Base-by-base conservation (phyloP, 768 basidiomycete genomes). In the Podaxis sp. region DNA sequence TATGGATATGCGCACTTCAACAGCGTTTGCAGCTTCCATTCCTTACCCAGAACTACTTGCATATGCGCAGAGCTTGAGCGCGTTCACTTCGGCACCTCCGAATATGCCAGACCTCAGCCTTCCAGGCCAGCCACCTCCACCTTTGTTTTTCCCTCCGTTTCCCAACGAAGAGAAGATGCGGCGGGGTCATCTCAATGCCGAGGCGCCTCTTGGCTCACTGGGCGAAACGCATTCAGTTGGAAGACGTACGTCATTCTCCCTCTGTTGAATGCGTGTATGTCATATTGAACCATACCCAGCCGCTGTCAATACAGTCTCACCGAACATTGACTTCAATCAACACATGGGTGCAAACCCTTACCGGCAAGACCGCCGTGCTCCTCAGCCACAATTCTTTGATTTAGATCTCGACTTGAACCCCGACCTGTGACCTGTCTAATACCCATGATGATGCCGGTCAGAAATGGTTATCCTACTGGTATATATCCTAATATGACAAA, bases 121-220 rank as follows among this genome's bases (percentile, higher is more conserved):
- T 4, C 87, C 89, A 0, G 89, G 88, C 8, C 90, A 89, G 67
- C 87, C 87, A 11, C 89, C 89, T 0, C 87, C 88, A 17, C 90
- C 89, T 17, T 71, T 92, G 46, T 93, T 95, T 81, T 93, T 93
- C 77, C 92, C 92, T 40, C 93, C 93, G 11, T 95, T 93, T 73
- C 93, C 93, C 0, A 93, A 93, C 70, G 92, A 93, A 75, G 93
- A 93, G 72, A 94, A 92, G 75, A 93, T 95, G 90, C 87, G 92
- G 57, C 82, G 87, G 26, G 93, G 93, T 1, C 82, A 83, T 61
- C 83, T 93, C 73, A 92, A 90, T 69, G 87, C 86, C 22, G 91
- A 93, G 73, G 89, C 87, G 28, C 92, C 91, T 0, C 80, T 93
- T 62, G 93, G 89, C 4, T 74, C 85, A 49, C 80, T 90, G 52